Evolutionary conservation across 164 flowering plant species (phyloP).

Genomic region (Nymphaea colorata): DNA sequence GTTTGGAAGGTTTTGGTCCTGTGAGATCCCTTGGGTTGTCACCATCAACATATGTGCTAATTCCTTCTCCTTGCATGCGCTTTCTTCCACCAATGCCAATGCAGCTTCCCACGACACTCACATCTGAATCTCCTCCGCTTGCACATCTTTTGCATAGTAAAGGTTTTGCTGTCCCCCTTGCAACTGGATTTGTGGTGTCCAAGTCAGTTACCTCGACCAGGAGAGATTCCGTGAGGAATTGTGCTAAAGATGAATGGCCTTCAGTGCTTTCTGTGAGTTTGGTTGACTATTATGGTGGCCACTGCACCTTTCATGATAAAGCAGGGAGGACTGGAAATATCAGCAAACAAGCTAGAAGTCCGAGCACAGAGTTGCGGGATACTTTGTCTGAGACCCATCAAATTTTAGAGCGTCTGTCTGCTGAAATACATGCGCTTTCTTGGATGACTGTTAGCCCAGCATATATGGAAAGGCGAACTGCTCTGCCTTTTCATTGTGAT

Average conservation of each 20-base stretch:
- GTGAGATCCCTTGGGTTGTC: constrained; percentile 83
- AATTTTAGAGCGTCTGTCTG: constrained; percentile 64
- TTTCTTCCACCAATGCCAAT: constrained; percentile 72
- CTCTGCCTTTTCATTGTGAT: constrained; percentile 91
- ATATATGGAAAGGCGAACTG: constrained; percentile 72
- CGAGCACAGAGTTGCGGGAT: constrained; percentile 38
- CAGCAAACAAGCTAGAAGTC: constrained; percentile 38
- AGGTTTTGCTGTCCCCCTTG: constrained; percentile 84
- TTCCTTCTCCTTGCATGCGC: constrained; percentile 87
- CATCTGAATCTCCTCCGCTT: constrained; percentile 93
- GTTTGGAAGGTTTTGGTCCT: constrained; percentile 71
- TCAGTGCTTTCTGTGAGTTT: constrained; percentile 72
- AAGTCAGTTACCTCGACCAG: constrained; percentile 79
- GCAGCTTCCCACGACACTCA: constrained; percentile 91
- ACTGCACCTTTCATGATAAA: not conserved
- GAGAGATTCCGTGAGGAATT: constrained; percentile 28
- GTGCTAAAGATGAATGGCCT: constrained; percentile 78
- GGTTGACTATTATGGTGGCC: constrained; percentile 73
- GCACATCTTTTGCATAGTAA: constrained; percentile 98
- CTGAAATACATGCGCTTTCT: constrained; percentile 92
- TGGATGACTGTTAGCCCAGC: constrained; percentile 97
- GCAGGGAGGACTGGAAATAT: constrained; percentile 10
- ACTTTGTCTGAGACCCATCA: constrained; percentile 49
- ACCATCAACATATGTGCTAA: constrained; percentile 53
- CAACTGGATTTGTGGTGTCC: constrained; percentile 86